Evolutionary conservation across 1,284 basidiomycete species (phyloP).

Genomic region (Neolentinus lepideus): DNA sequence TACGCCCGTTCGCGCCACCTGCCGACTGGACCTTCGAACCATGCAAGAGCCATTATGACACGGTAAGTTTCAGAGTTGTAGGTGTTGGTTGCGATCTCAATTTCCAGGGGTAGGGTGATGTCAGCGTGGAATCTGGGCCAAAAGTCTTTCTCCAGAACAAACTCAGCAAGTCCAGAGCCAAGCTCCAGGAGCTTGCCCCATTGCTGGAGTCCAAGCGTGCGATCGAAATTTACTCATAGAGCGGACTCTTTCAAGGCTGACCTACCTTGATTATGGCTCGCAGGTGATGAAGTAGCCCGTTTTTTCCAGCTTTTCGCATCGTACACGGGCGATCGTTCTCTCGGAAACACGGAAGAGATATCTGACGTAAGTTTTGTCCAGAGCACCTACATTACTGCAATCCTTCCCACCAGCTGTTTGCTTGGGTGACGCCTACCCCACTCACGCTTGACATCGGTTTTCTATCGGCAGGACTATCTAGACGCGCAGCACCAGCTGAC

Average conservation of each 20-base stretch:
- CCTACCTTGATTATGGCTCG: conserved; percentile 2
- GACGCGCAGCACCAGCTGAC: conserved; percentile 57
- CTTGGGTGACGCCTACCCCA: background rate
- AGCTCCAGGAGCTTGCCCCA: conserved; percentile 51
- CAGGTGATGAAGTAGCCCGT: conserved; percentile 54
- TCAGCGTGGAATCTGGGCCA: conserved; percentile 57
- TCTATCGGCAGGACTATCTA: conserved; percentile 45
- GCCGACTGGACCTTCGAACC: conserved; percentile 69
- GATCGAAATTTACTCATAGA: conserved; percentile 6
- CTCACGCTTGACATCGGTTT: background rate
- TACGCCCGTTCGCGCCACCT: conserved; percentile 56
- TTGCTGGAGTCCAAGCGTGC: conserved; percentile 56
- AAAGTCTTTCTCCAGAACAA: conserved; percentile 77
- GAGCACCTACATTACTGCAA: too few species aligned
- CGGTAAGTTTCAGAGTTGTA: conserved; percentile 30
- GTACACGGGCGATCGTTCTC: conserved; percentile 42
- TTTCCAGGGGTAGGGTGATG: conserved; percentile 56
- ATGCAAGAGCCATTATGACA: conserved; percentile 69
- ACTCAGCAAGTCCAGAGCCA: conserved; percentile 48
- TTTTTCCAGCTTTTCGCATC: conserved; percentile 40
- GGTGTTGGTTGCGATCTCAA: background rate
- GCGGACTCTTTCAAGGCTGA: background rate
- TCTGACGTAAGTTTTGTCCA: conserved; percentile 49
- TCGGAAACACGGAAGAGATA: conserved; percentile 59
- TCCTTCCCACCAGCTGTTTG: conserved; percentile 3